These are phyloP conservation scores for Backusella tarrabulga DNA, from an alignment of 192 early-diverging fungal species.

Conservation along the genomic window DNA sequence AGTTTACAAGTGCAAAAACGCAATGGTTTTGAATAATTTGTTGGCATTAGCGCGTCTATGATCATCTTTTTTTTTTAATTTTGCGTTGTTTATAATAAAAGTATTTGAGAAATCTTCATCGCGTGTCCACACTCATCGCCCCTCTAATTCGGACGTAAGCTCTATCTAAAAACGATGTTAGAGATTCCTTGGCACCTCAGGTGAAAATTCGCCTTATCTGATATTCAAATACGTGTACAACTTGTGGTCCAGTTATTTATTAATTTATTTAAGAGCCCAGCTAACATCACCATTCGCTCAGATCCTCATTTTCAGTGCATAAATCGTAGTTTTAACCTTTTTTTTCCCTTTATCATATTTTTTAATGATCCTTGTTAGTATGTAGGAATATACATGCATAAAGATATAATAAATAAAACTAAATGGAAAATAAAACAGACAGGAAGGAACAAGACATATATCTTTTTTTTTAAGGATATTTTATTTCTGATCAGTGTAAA, in stretches of 20 bases:
- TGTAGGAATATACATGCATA: background rate
- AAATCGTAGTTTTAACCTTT: background rate
- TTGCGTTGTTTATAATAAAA: background rate
- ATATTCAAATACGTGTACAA: background rate
- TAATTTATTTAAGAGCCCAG: background rate
- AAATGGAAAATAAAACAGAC: background rate
- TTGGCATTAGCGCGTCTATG: no score
- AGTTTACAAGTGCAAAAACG: no score
- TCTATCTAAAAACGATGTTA: slow-evolving; percentile 5
- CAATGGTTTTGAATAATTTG: no score
- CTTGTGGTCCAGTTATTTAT: background rate
- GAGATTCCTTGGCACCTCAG: background rate
- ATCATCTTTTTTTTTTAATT: background rate
- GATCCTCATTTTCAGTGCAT: background rate
- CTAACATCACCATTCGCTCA: background rate
- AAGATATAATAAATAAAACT: background rate
- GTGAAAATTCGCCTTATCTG: background rate
- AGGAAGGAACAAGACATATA: background rate
- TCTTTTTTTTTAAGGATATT: background rate
- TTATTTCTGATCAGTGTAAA: background rate
- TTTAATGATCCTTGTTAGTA: background rate
- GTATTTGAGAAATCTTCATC: background rate
- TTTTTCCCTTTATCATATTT: background rate
- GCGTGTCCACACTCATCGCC: slow-evolving; percentile 4
- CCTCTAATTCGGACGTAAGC: slow-evolving; percentile 7